A percentile compares a stretch with the other conserved stretches of the same genome.
These are phyloP conservation scores for Monosporozyma siamensis DNA, from an alignment of 805 yeast species.

Conservation along the genomic window DNA sequence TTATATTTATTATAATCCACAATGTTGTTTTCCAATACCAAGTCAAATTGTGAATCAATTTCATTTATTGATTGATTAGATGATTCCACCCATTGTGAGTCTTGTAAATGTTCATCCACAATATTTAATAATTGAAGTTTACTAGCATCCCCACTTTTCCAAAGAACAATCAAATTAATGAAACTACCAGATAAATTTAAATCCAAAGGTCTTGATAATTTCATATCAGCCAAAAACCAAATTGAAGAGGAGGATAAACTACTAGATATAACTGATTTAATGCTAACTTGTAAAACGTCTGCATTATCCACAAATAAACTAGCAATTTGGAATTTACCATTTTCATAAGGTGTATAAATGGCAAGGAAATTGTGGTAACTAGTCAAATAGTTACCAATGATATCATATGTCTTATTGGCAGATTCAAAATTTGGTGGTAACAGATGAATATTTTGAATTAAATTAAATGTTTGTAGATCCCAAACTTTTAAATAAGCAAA, in stretches of 20 bases:
- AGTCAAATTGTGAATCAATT: conserved; percentile 33
- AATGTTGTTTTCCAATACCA: conserved; percentile 34
- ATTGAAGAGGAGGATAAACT: conserved; percentile 24
- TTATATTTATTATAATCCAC: conserved; percentile 32
- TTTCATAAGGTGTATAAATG: conserved; percentile 36
- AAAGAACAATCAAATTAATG: conserved; percentile 36
- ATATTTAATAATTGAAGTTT: conserved; percentile 33
- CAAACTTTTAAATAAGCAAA: conserved; percentile 24
- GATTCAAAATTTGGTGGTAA: conserved; percentile 11
- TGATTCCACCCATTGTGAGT: conserved; percentile 23
- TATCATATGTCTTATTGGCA: conserved; percentile 14
- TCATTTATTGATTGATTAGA: conserved; percentile 24
- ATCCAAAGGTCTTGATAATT: conserved; percentile 18
- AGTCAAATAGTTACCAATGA: conserved; percentile 31
- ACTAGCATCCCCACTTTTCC: conserved; percentile 58
- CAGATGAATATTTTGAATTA: conserved; percentile 17
- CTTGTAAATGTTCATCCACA: conserved; percentile 17
- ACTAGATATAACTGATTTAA: conserved; percentile 14
- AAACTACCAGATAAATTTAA: conserved; percentile 13
- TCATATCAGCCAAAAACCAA: conserved; percentile 28
- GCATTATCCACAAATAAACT: conserved; percentile 14
- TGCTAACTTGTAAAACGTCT: conserved; percentile 10
- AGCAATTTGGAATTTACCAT: conserved; percentile 38
- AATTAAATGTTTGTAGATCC: conserved; percentile 16
- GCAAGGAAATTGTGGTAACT: conserved; percentile 27